Evolutionary conservation across 768 basidiomycete genomes (phyloP).

Genomic region (Glaciozyma martinii): DNA sequence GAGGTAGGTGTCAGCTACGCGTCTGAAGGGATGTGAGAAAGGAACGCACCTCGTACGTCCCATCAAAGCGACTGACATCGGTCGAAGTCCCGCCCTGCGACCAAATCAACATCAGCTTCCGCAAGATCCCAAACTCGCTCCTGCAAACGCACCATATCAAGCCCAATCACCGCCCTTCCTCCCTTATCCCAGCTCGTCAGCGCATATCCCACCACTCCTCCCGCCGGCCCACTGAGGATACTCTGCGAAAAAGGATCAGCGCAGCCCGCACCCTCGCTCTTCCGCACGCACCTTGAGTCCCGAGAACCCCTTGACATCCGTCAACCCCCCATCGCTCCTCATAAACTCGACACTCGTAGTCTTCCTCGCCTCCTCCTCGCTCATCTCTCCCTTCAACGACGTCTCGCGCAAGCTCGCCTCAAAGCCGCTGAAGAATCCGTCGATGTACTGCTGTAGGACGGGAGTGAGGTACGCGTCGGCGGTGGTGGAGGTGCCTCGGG

Average conservation of each 20-base stretch:
- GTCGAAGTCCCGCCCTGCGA: conserved; percentile 76
- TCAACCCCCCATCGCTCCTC: conserved; percentile 82
- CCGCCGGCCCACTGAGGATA: conserved; percentile 55
- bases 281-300: conserved; percentile 56
- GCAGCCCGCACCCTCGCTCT: not conserved
- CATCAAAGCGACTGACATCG: conserved; percentile 87
- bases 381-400: conserved; percentile 44
- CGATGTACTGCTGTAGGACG: conserved; percentile 69
- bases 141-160: not conserved
- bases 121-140: not conserved
- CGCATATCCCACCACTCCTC: conserved; percentile 91
- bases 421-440: conserved; percentile 85
- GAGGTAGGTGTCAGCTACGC: not conserved
- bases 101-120: not conserved
- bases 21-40: not conserved
- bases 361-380: conserved; percentile 46
- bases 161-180: not conserved
- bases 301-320: conserved; percentile 74
- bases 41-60: conserved; percentile 58
- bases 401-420: conserved; percentile 54
- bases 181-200: conserved; percentile 67
- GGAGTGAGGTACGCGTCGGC: conserved; percentile 95
- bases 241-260: no score
- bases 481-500: conserved; percentile 81
- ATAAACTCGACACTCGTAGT: conserved; percentile 73